Percentiles rank a stretch among this genome's conserved stretches.
phyloP scores from a whole-genome alignment of 208 protist genomes.

The Naegleria fowleri region DNA sequence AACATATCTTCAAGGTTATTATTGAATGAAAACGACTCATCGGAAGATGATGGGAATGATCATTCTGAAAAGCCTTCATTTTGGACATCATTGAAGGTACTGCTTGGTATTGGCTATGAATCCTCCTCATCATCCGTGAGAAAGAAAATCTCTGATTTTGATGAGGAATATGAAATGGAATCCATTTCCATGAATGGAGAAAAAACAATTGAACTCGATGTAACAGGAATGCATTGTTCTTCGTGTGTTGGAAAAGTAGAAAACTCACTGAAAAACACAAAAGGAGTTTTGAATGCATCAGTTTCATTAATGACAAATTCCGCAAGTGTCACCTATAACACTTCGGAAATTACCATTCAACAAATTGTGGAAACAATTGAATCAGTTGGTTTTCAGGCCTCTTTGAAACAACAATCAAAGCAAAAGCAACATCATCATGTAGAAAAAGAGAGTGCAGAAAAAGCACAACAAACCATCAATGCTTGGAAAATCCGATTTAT shows the following conservation, averaged over 20 bases:
- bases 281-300: neutral
- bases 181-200: too few relatives aligned
- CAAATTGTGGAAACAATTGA: neutral
- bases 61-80: too few relatives aligned
- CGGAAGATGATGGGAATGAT: too few relatives aligned
- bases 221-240: slow-evolving; percentile 14
- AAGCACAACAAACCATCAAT: neutral
- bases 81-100: too few relatives aligned
- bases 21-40: too few relatives aligned
- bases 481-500: neutral
- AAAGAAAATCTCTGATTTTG: neutral
- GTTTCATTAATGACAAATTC: slow-evolving; percentile 17
- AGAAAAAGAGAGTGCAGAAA: neutral
- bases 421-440: neutral
- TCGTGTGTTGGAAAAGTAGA: slow-evolving; percentile 21
- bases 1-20: too few relatives aligned
- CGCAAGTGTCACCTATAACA: neutral
- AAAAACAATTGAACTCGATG: neutral
- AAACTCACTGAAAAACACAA: neutral
- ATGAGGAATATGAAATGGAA: neutral
- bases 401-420: neutral
- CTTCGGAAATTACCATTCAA: neutral
- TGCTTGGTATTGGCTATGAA: too few relatives aligned
- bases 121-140: too few relatives aligned
- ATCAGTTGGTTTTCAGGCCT: neutral